Base-by-base conservation (phyloP, 23 red algal genomes). In the Gracilariopsis chorda region DNA sequence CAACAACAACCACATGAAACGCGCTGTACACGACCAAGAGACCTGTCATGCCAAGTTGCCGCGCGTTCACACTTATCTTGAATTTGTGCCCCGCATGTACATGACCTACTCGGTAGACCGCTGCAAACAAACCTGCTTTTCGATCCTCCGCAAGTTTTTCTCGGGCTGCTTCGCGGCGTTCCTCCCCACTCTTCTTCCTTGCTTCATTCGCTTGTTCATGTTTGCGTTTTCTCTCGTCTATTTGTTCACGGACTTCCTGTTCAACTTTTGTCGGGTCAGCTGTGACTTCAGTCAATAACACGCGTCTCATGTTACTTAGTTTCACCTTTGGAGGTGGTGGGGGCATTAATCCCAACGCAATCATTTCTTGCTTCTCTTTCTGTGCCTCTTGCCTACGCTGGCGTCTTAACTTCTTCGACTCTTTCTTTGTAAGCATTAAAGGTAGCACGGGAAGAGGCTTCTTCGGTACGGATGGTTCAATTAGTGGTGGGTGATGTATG, bases 251-350 rank as follows among this genome's bases (percentile, higher is more conserved):
- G 19, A 96, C 88, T 67, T 91, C 33, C 44, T 71, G 87, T 39
- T 96, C 94, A 25, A 96, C 94, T 77, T 91, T 90, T 25, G 94
- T 96, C 5, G 94, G 94, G 62, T 96, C 94, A 35, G 80, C 77
- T 7, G 63, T 92, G 19, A 73, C 77, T 70, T 96, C 82, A 34
- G 70, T 84, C 51, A 79, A 78, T 28, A 96, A 55, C 48, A 96
- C 94, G 28, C 94, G 87, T 61, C 92, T 92, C 94, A 96, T 82
- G 41, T 96, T 96, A 51, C 94, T 96, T 23, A 96, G 52, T 72
- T 96, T 96, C 40, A 96, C 88, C 35, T 96, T 96, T 56, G 88
- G 94, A 13, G 51, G 76, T 23, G 88, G 87, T 14, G 86, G 94
- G 25, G 83, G 80, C 30, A 86, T 52, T 17, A 96, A 59, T 41